Conservation (phyloP, 202 grass and related monocot genomes). For the Zoysia matrella region DNA sequence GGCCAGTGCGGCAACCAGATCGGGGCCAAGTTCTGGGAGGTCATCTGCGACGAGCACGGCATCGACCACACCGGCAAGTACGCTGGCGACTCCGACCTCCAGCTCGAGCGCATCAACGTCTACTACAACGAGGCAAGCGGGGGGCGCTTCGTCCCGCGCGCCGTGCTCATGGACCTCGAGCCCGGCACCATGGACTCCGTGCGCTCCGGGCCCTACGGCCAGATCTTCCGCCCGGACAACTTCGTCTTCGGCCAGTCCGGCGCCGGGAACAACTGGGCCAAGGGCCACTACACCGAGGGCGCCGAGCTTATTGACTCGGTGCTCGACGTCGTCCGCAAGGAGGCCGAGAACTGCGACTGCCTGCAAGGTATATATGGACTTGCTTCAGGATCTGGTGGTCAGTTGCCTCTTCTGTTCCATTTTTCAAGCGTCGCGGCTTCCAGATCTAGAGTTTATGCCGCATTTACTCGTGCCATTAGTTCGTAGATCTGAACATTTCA, state of each 20-base stretch:
- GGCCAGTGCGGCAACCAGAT: constrained; percentile 93
- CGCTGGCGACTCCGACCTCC: constrained; percentile 72
- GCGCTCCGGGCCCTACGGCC: constrained; percentile 58
- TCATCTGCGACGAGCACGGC: constrained; percentile 84
- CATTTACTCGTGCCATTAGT: too few species aligned
- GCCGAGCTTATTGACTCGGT: constrained; percentile 66
- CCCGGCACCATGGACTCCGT: constrained; percentile 69
- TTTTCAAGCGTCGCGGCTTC: too few species aligned
- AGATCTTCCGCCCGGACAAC: constrained; percentile 76
- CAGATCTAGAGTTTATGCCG: too few species aligned
- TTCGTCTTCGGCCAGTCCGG: constrained; percentile 80
- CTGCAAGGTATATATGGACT: constrained; percentile 50
- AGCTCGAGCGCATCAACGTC: constrained; percentile 90
- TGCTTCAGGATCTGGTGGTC: too few species aligned
- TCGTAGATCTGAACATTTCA: constrained; percentile 44
- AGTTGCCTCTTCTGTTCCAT: too few species aligned
- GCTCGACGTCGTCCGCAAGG: constrained; percentile 66
- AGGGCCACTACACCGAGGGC: constrained; percentile 75
- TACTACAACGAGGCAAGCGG: constrained; percentile 91
- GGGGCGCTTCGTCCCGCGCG: constrained; percentile 57
- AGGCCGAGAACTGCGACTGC: constrained; percentile 84
- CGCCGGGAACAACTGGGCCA: constrained; percentile 72
- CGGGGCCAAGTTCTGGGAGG: constrained; percentile 91
- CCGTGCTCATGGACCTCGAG: constrained; percentile 77
- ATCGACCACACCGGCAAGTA: constrained; percentile 79